A percentile compares a stretch with the other conserved stretches of the same genome.
Conservation (phyloP, 768 basidiomycete genomes). For the Gyrodon lividus region DNA sequence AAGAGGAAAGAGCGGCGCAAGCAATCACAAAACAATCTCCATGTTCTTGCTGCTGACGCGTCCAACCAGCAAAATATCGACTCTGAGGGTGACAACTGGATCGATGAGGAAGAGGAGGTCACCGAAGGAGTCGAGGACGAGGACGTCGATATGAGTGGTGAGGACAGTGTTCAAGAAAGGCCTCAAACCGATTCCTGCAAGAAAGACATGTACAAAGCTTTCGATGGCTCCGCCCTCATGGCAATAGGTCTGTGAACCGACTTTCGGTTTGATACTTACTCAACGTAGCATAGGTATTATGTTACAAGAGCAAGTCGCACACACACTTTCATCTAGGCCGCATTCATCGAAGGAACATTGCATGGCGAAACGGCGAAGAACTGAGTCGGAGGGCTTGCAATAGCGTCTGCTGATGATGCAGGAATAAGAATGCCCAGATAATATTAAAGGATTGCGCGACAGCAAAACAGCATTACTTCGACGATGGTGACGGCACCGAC, state of each 20-base stretch:
- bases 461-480: slow-evolving; percentile 11
- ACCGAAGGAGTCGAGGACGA: slow-evolving; percentile 17
- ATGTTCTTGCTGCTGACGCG: slow-evolving; percentile 18
- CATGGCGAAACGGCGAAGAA: slow-evolving; percentile 11
- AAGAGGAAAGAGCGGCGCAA: slow-evolving; percentile 37
- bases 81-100: slow-evolving; percentile 9
- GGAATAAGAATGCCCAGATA: slow-evolving; percentile 7
- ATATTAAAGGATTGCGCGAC: background rate
- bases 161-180: slow-evolving; percentile 8
- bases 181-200: slow-evolving; percentile 3
- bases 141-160: slow-evolving; percentile 4
- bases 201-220: slow-evolving; percentile 70
- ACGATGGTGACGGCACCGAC: slow-evolving; percentile 1
- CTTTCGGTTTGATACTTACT: background rate
- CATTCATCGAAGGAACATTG: background rate
- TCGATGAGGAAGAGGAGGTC: slow-evolving; percentile 15
- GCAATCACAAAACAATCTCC: slow-evolving; percentile 17
- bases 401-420: background rate
- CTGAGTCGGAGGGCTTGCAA: background rate
- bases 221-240: slow-evolving; percentile 73
- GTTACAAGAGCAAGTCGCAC: slow-evolving; percentile 62
- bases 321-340: slow-evolving; percentile 15
- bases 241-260: slow-evolving; percentile 53
- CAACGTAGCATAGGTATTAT: slow-evolving; percentile 52
- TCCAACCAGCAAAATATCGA: background rate